phyloP scores from a whole-genome alignment of 306 rosid species.

The Vicia sativa region DNA sequence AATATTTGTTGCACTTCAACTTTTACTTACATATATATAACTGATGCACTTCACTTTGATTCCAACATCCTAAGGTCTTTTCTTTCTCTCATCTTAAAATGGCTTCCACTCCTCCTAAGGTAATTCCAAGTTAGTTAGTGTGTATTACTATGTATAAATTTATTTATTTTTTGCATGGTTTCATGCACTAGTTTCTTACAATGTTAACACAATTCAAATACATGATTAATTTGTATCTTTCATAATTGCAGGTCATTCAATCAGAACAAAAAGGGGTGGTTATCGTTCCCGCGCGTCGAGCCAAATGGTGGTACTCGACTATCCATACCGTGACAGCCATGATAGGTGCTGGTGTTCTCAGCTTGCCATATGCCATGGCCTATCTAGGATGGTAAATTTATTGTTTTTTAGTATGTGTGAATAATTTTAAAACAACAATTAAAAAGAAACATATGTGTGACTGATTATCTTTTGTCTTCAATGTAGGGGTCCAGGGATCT shows the following conservation, averaged over 20 bases:
- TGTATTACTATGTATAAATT: neutral
- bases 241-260: constrained; percentile 48
- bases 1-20: constrained; percentile 16
- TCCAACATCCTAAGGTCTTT: constrained; percentile 35
- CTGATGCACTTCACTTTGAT: constrained; percentile 37
- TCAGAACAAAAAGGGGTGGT: constrained; percentile 57
- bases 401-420: neutral
- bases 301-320: constrained; percentile 98
- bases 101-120: constrained; percentile 63
- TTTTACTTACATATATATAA: constrained; percentile 37
- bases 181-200: neutral
- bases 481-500: constrained; percentile 90
- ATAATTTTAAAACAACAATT: no score
- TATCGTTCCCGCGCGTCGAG: constrained; percentile 56
- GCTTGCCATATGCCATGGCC: constrained; percentile 93
- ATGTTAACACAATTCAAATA: neutral
- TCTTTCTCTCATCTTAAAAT: constrained; percentile 45
- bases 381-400: constrained; percentile 96
- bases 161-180: neutral
- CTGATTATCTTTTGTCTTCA: neutral
- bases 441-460: neutral
- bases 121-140: constrained; percentile 28
- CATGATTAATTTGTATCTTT: neutral
- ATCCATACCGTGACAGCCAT: constrained; percentile 91
- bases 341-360: constrained; percentile 95